Evolutionary conservation across 352 stramenopile genomes (phyloP), one percentile per base, ranked within the genome.

Genomic region (Globisporangium nodosum): DNA sequence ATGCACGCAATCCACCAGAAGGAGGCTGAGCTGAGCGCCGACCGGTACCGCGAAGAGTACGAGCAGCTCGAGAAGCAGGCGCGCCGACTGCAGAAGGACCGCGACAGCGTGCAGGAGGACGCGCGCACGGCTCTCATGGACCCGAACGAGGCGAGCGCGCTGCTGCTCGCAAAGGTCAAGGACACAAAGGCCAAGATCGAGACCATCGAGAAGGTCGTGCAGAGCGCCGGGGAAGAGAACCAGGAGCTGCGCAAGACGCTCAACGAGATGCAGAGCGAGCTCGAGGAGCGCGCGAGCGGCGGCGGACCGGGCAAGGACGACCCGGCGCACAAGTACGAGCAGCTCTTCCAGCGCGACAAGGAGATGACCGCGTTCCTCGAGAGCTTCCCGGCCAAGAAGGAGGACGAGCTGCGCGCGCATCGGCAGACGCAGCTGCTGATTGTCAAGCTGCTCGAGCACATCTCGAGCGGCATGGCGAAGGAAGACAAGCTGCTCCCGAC

Each of bases 321-420:
- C 52, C 62, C 65, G 18, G 73, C 70, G 0, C 80, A 92, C 24
- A 96, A 96, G 56, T 94, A 96, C 61, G 90, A 97, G 55, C 69
- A 85, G 30, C 71, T 97, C 27, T 90, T 88, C 64, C 78, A 96
- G 70, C 75, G 86, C 30, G 91, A 97, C 72, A 81, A 92, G 62
- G 89, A 97, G 67, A 97, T 97, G 91, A 97, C 82, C 9, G 48
- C 71, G 27, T 97, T 97, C 60, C 76, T 97, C 2, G 86, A 96
- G 27, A 66, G 64, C 5, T 97, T 94, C 54, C 82, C 91, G 21
- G 67, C 66, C 13, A 88, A 88, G 30, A 90, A 83, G 43, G 74
- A 82, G 5, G 69, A 81, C 3, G 85, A 92, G 50, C 39, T 88
- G 39, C 61, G 81, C 33, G 65, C 66, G 0, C 81, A 88, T 52